Conservation (phyloP, 2,329 filamentous ascomycete species). For the Dothideomycetidae sp. region DNA sequence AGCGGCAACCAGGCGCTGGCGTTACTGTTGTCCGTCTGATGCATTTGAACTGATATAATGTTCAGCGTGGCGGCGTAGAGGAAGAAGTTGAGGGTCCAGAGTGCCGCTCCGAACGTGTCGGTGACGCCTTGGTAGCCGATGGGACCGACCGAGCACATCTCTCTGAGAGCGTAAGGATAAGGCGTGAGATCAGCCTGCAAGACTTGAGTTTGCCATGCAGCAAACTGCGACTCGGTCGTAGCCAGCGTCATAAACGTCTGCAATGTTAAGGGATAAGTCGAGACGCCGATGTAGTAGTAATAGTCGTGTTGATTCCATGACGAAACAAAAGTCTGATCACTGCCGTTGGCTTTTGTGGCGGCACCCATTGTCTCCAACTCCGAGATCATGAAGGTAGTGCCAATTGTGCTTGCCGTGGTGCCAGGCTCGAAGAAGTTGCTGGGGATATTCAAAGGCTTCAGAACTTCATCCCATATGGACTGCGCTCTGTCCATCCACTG, state of each 20-base stretch:
- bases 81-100: constrained; percentile 41
- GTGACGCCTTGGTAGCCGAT: constrained; percentile 33
- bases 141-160: constrained; percentile 39
- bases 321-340: constrained; percentile 23
- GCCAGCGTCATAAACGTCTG: constrained; percentile 32
- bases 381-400: constrained; percentile 34
- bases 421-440: constrained; percentile 36
- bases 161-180: constrained; percentile 35
- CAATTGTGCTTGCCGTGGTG: constrained; percentile 37
- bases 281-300: constrained; percentile 38
- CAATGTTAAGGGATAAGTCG: constrained; percentile 30
- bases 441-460: constrained; percentile 27
- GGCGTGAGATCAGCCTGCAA: constrained; percentile 28
- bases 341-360: constrained; percentile 23
- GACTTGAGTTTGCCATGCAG: constrained; percentile 33
- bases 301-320: constrained; percentile 42
- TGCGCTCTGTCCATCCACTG: constrained; percentile 34
- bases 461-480: constrained; percentile 31
- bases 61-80: constrained; percentile 35
- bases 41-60: constrained; percentile 36
- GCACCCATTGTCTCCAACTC: constrained; percentile 30
- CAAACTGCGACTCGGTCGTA: constrained; percentile 34
- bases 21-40: constrained; percentile 41
- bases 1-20: constrained; percentile 38
- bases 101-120: constrained; percentile 35